Conservation (phyloP, 2,329 filamentous ascomycete genomes). For the Zymoseptoria ardabiliae region DNA sequence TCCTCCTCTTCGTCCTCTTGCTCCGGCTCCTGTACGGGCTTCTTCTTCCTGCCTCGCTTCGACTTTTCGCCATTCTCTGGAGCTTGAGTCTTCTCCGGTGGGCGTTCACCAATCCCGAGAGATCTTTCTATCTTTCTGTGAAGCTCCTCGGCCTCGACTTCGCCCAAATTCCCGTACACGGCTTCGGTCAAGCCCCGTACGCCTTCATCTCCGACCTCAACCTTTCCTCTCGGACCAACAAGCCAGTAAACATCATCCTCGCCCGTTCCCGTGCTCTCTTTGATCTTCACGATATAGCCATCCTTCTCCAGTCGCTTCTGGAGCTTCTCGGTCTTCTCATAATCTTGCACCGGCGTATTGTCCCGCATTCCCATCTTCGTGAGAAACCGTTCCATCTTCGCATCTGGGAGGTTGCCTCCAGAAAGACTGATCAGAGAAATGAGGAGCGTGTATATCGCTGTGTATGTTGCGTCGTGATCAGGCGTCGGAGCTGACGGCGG, state of each 20-base stretch:
- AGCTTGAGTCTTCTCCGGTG: slow-evolving; percentile 2
- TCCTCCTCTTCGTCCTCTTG: slow-evolving; percentile 9
- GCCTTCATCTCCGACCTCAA: slow-evolving; percentile 73
- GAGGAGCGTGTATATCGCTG: slow-evolving; percentile 71
- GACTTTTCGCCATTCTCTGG: slow-evolving; percentile 1
- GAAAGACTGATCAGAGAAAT: slow-evolving; percentile 68
- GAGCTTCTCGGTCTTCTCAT: slow-evolving; percentile 65
- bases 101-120: slow-evolving; percentile 22
- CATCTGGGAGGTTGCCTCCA: slow-evolving; percentile 66
- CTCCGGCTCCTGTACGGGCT: background rate
- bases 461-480: slow-evolving; percentile 69
- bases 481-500: slow-evolving; percentile 60
- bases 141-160: slow-evolving; percentile 26
- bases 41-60: slow-evolving; percentile 2
- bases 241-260: slow-evolving; percentile 75
- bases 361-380: slow-evolving; percentile 66
- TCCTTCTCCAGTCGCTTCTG: slow-evolving; percentile 71
- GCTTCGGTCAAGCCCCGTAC: slow-evolving; percentile 61
- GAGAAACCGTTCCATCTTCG: slow-evolving; percentile 70
- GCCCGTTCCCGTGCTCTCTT: slow-evolving; percentile 57
- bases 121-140: slow-evolving; percentile 29
- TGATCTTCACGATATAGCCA: slow-evolving; percentile 70
- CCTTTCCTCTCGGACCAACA: slow-evolving; percentile 74
- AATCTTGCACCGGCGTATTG: slow-evolving; percentile 51
- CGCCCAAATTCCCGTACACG: slow-evolving; percentile 42